These are phyloP conservation scores for Pyrenochaeta sp. DNA, from an alignment of 2,329 filamentous ascomycete species.

Conservation along the genomic window DNA sequence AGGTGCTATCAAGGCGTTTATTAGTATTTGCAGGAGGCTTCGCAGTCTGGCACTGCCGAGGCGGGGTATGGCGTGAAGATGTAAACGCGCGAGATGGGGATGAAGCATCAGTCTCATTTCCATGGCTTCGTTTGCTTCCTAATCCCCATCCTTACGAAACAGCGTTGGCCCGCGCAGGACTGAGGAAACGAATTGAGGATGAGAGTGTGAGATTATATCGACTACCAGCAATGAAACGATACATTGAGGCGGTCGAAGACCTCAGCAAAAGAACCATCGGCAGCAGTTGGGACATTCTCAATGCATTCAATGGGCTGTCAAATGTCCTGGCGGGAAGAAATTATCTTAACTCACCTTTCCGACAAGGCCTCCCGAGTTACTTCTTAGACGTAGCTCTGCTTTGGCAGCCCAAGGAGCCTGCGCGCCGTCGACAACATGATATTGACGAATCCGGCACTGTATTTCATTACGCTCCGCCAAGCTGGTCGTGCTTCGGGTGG, in stretches of 20 bases:
- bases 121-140: background rate
- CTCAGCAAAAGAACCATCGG: background rate
- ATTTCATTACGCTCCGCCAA: background rate
- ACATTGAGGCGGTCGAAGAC: background rate
- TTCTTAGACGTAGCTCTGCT: slow-evolving; percentile 2
- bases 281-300: slow-evolving; percentile 1
- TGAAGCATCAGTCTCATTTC: background rate
- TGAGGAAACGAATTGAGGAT: background rate
- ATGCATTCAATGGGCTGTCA: background rate
- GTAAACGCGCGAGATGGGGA: slow-evolving; percentile 1
- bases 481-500: slow-evolving; percentile 7
- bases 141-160: background rate
- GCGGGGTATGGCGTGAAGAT: slow-evolving; percentile 1
- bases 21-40: slow-evolving; percentile 1
- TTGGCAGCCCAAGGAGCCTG: slow-evolving; percentile 2
- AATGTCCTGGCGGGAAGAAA: background rate
- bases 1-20: slow-evolving; percentile 1
- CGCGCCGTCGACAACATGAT: slow-evolving; percentile 1
- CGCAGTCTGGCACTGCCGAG: slow-evolving; percentile 2
- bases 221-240: background rate
- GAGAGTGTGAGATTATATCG: background rate
- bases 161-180: background rate
- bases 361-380: background rate
- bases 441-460: background rate
- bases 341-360: background rate